Percentiles rank a stretch among this genome's conserved stretches.
Evolutionary conservation across 768 basidiomycete genomes (phyloP).

Genomic region (Zangia roseola): DNA sequence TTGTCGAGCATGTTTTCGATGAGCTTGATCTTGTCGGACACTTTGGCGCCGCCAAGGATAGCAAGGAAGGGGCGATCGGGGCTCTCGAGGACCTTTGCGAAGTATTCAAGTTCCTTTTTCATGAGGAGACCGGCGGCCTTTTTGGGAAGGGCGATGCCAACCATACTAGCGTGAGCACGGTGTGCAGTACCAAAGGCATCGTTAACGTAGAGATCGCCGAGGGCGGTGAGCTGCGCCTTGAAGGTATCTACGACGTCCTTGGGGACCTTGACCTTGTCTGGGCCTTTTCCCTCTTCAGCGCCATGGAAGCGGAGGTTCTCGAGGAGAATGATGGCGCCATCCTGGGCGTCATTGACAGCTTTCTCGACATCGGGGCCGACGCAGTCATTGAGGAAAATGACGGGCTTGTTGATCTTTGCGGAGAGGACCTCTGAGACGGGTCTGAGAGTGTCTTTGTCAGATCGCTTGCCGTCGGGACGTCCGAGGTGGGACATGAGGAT

Average conservation of each 20-base stretch:
- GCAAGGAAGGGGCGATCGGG: slow-evolving; percentile 97
- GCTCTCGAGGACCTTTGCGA: slow-evolving; percentile 94
- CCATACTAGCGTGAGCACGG: slow-evolving; percentile 98
- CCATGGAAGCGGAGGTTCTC: slow-evolving; percentile 99
- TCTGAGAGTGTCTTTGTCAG: slow-evolving; percentile 86
- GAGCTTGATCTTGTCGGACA: slow-evolving; percentile 97
- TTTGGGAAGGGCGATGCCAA: slow-evolving; percentile 89
- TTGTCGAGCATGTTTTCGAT: slow-evolving; percentile 99
- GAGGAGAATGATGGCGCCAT: slow-evolving; percentile 81
- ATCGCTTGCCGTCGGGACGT: slow-evolving; percentile 90
- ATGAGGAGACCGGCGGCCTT: slow-evolving; percentile 95
- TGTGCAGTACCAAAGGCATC: slow-evolving; percentile 99
- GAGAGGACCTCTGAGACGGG: slow-evolving; percentile 75
- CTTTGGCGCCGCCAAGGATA: slow-evolving; percentile 97
- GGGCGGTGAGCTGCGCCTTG: slow-evolving; percentile 81
- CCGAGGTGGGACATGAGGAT: slow-evolving; percentile 98
- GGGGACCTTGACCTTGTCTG: slow-evolving; percentile 96
- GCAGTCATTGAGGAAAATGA: slow-evolving; percentile 82
- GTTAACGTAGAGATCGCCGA: slow-evolving; percentile 97
- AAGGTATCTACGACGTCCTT: slow-evolving; percentile 77
- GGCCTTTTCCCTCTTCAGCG: slow-evolving; percentile 97
- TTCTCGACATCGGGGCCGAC: slow-evolving; percentile 85
- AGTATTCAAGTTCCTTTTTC: slow-evolving; percentile 98
- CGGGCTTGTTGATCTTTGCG: slow-evolving; percentile 45
- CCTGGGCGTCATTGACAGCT: slow-evolving; percentile 55